Evolutionary conservation across 176 grass and related monocot species (phyloP).

Genomic region (Cymbopogon citratus): DNA sequence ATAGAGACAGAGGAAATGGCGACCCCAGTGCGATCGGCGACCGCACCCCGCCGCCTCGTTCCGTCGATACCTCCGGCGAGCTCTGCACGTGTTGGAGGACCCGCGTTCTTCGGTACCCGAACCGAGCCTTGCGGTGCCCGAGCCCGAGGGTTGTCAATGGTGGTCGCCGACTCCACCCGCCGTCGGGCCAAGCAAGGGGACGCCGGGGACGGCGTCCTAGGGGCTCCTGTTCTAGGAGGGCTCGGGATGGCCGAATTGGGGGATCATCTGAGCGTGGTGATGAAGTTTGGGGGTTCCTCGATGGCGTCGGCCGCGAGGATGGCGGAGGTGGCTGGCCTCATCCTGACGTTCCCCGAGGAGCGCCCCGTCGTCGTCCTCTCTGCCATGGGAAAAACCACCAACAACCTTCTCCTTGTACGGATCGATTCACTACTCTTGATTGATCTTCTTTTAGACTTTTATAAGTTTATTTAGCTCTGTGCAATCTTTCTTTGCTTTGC

Average conservation of each 20-base stretch:
- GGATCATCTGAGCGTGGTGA: slow-evolving; percentile 68
- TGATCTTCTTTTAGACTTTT: neutral
- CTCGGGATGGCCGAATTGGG: neutral
- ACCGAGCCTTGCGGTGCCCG: neutral
- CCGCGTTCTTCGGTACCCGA: neutral
- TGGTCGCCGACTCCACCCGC: slow-evolving; percentile 1
- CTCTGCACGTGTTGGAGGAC: neutral
- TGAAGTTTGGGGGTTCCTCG: slow-evolving; percentile 98
- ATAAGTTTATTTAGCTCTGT: no score
- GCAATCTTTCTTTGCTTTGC: neutral
- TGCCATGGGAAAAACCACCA: slow-evolving; percentile 96
- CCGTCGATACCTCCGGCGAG: neutral
- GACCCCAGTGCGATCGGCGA: slow-evolving; percentile 26
- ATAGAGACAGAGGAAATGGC: slow-evolving; percentile 2
- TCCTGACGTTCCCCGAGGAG: slow-evolving; percentile 79
- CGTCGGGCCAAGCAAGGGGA: slow-evolving; percentile 12
- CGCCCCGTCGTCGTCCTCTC: slow-evolving; percentile 83
- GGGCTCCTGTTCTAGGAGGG: neutral
- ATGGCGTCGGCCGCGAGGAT: slow-evolving; percentile 65
- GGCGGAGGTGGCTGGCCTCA: slow-evolving; percentile 70
- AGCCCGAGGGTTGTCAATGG: slow-evolving; percentile 8
- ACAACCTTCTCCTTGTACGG: slow-evolving; percentile 61
- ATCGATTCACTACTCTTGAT: neutral
- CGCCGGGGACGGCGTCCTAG: slow-evolving; percentile 16
- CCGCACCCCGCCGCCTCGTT: slow-evolving; percentile 1